Evolutionary conservation across 495 filamentous ascomycete species (phyloP), one percentile per base, ranked within the genome.

Genomic region (Aspergillus heteromorphus): DNA sequence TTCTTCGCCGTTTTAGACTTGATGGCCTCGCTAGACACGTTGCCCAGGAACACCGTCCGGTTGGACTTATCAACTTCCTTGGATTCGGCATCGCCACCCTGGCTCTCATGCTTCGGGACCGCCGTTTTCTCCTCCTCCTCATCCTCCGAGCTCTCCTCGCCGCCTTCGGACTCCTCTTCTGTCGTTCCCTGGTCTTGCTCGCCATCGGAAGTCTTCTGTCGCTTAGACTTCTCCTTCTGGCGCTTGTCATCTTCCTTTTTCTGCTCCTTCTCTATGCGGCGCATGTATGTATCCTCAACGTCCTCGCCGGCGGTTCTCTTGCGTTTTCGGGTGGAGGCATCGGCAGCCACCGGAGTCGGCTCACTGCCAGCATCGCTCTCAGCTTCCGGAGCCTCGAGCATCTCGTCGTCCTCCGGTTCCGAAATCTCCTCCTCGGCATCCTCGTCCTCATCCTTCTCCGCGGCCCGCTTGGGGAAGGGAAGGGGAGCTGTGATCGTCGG

Each of bases 11-110:
- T 68, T 61, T 91, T 91, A 4, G 88, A 92, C 30, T 83, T 88
- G 58, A 97, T 87, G 10, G 89, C 89, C 43, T 82, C 67, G 13
- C 78, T 86, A 6, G 91, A 91, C 23, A 97, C 87, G 61, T 99
- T 99, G 57, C 87, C 88, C 23, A 99, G 75, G 69, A 97, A 99
- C 40, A 99, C 83, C 3, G 95, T 97, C 18, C 93, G 86, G 53
- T 82, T 82, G 14, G 93, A 89, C 69, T 95, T 96, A 36, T 93
- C 87, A 0, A 95, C 53, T 55, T 95, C 90, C 29, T 61, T 51
- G 2, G 70, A 61, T 17, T 77, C 72, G 45, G 67, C 64, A 14
- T 65, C 54, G 4, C 70, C 67, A 18, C 69, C 49, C 16, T 79
- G 49, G 13, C 75, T 77, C 63, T 88, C 86, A 65, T 88, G 87